These are phyloP conservation scores for Beauveria varroae DNA, from an alignment of 2,329 filamentous ascomycete species.

Conservation along the genomic window DNA sequence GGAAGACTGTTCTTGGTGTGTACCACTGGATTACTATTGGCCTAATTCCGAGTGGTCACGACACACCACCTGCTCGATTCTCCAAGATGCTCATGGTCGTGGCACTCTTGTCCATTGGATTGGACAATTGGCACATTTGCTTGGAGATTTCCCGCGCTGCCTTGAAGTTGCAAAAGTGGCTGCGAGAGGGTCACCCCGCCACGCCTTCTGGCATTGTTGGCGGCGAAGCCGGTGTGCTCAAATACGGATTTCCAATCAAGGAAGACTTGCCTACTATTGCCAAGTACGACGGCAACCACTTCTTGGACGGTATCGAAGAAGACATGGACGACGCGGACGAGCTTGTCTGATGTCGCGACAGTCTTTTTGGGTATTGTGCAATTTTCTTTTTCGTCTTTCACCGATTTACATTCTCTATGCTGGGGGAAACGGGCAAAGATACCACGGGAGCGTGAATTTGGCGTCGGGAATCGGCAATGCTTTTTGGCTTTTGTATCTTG, in stretches of 20 bases:
- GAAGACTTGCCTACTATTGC: slow-evolving; percentile 8
- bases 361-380: neutral
- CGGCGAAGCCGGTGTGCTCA: slow-evolving; percentile 7
- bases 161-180: slow-evolving; percentile 35
- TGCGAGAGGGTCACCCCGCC: slow-evolving; percentile 21
- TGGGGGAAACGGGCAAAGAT: neutral
- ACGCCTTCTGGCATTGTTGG: neutral
- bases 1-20: slow-evolving; percentile 40
- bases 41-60: slow-evolving; percentile 32
- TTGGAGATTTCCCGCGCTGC: slow-evolving; percentile 28
- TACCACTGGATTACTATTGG: slow-evolving; percentile 41
- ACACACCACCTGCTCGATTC: slow-evolving; percentile 33
- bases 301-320: slow-evolving; percentile 7
- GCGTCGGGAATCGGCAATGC: neutral
- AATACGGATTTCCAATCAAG: slow-evolving; percentile 10
- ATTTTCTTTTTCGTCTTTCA: neutral
- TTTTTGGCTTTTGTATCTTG: neutral
- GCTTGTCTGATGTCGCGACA: neutral
- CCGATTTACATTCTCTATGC: neutral
- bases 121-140: slow-evolving; percentile 42
- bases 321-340: slow-evolving; percentile 9
- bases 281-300: slow-evolving; percentile 9
- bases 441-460: neutral
- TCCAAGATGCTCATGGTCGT: slow-evolving; percentile 38
- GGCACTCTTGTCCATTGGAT: slow-evolving; percentile 35